These are phyloP conservation scores for Podospora fimiseda DNA, from an alignment of 495 filamentous ascomycete species.

Conservation along the genomic window DNA sequence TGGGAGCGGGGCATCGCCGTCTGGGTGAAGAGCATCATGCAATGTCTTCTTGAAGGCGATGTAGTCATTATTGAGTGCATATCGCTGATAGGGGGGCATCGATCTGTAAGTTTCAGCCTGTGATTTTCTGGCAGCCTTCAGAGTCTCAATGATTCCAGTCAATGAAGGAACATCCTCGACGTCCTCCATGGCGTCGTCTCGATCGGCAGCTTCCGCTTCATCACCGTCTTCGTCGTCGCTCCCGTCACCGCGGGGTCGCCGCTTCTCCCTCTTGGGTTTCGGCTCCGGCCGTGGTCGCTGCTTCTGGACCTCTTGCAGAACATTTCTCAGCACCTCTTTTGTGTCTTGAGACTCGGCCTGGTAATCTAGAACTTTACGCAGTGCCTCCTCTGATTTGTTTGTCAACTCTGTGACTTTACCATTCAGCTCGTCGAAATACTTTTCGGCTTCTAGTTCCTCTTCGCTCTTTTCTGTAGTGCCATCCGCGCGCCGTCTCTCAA, in stretches of 20 bases:
- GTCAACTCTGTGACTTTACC: slow-evolving; percentile 34
- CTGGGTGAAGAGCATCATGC: slow-evolving; percentile 66
- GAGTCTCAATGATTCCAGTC: slow-evolving; percentile 25
- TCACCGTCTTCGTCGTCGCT: slow-evolving; percentile 28
- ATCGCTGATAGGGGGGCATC: slow-evolving; percentile 44
- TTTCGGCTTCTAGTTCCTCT: slow-evolving; percentile 33
- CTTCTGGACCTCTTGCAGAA: slow-evolving; percentile 42
- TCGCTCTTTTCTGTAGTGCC: slow-evolving; percentile 35
- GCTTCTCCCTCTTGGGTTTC: slow-evolving; percentile 12
- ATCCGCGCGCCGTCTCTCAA: slow-evolving; percentile 27
- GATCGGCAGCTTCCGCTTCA: slow-evolving; percentile 19
- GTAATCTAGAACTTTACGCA: slow-evolving; percentile 41
- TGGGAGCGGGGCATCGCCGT: slow-evolving; percentile 58
- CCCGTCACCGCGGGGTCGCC: slow-evolving; percentile 18
- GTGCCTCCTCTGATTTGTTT: slow-evolving; percentile 33
- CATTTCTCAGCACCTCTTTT: slow-evolving; percentile 30
- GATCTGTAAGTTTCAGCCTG: slow-evolving; percentile 33
- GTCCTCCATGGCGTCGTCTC: slow-evolving; percentile 18
- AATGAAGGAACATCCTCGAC: slow-evolving; percentile 15
- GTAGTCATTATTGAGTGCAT: slow-evolving; percentile 74
- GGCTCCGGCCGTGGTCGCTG: slow-evolving; percentile 32
- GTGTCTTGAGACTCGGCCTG: slow-evolving; percentile 43
- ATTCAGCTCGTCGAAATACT: slow-evolving; percentile 30
- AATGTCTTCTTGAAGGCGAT: slow-evolving; percentile 68
- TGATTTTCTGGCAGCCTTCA: slow-evolving; percentile 30